Evolutionary conservation across 768 basidiomycete genomes (phyloP).

Genomic region (Collybia sp.): DNA sequence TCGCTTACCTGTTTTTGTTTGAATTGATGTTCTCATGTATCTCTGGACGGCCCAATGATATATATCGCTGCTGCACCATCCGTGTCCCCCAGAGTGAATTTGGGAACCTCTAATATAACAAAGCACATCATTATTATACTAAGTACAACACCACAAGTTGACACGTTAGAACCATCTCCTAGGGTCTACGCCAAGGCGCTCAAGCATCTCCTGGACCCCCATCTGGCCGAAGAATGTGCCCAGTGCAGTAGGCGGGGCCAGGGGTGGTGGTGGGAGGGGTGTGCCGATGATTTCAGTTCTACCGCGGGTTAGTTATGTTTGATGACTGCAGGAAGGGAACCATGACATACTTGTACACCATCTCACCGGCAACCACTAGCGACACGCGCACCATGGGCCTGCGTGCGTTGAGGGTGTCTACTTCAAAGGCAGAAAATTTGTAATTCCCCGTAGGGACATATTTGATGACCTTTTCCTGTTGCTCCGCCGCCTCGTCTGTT

Average conservation of each 20-base stretch:
- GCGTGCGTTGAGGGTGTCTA: constrained; percentile 54
- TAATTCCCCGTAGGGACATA: constrained; percentile 63
- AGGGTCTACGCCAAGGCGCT: constrained; percentile 49
- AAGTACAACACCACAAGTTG: no score
- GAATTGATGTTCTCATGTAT: no score
- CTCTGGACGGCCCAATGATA: no score
- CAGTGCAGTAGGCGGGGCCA: constrained; percentile 29
- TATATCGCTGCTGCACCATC: no score
- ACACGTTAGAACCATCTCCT: constrained; percentile 48
- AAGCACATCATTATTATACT: no score
- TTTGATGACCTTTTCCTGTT: constrained; percentile 49
- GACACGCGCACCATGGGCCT: constrained; percentile 53
- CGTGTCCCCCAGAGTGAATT: no score
- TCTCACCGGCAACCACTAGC: constrained; percentile 54
- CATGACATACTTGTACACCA: constrained; percentile 44
- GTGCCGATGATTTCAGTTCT: constrained; percentile 46
- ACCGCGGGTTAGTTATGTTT: neutral
- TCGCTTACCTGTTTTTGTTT: no score
- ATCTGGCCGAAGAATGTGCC: constrained; percentile 41
- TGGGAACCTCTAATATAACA: no score
- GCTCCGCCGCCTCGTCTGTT: constrained; percentile 34
- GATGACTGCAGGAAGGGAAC: neutral
- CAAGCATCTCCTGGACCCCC: constrained; percentile 46
- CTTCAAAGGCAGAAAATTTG: constrained; percentile 69
- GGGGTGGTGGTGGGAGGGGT: constrained; percentile 35